Conservation (phyloP, 2,329 filamentous ascomycete species). For the Stemphylium vesicarium region DNA sequence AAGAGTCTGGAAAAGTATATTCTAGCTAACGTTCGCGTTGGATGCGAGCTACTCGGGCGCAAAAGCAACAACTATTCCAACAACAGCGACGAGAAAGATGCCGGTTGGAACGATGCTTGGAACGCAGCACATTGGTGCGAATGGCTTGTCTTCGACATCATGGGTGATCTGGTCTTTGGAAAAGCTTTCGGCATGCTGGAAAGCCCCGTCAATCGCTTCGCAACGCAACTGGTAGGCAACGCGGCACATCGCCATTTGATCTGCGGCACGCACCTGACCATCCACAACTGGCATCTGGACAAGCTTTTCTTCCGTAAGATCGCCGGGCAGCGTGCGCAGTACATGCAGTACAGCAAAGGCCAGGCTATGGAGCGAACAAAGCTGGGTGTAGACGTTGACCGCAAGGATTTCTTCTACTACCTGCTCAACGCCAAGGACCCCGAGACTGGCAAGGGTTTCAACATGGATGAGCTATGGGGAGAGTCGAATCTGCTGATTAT, state of each 20-base stretch:
- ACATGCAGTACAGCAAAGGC: constrained; percentile 53
- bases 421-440: constrained; percentile 56
- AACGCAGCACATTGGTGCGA: constrained; percentile 55
- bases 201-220: constrained; percentile 49
- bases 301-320: constrained; percentile 55
- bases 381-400: constrained; percentile 47
- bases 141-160: constrained; percentile 59
- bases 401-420: constrained; percentile 58
- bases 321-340: constrained; percentile 48
- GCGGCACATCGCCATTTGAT: constrained; percentile 55
- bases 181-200: constrained; percentile 55
- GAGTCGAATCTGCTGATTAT: constrained; percentile 59
- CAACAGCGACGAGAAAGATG: constrained; percentile 19
- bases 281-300: constrained; percentile 53
- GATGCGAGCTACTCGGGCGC: constrained; percentile 44
- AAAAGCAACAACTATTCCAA: constrained; percentile 14
- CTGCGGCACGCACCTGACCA: constrained; percentile 53
- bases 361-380: constrained; percentile 54
- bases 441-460: constrained; percentile 53
- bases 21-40: constrained; percentile 51
- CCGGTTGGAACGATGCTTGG: constrained; percentile 51
- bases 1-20: constrained; percentile 56
- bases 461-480: constrained; percentile 55
- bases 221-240: constrained; percentile 51
- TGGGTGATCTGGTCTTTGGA: constrained; percentile 57